Conservation (phyloP, 257 asterid genomes). For the Solanum peruvianum region DNA sequence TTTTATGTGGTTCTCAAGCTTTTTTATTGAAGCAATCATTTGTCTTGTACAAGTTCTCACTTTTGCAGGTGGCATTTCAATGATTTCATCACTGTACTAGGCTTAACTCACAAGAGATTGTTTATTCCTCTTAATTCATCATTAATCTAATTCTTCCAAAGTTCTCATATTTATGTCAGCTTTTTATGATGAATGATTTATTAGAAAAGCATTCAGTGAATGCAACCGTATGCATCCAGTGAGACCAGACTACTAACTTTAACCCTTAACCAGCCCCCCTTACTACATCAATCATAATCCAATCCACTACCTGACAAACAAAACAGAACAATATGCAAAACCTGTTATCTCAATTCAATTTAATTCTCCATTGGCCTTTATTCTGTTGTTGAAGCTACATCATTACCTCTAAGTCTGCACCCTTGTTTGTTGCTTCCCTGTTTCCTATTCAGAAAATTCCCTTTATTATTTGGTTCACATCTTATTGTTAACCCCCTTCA, state of each 20-base stretch:
- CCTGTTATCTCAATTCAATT: background rate
- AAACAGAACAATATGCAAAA: background rate
- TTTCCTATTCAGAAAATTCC: background rate
- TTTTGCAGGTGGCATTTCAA: background rate
- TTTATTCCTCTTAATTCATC: background rate
- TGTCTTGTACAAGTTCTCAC: background rate
- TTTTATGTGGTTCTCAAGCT: background rate
- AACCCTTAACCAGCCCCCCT: background rate
- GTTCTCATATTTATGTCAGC: background rate
- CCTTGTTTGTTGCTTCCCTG: background rate
- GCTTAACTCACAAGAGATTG: background rate
- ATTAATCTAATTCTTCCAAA: background rate
- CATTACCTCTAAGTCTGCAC: background rate
- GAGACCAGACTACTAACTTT: background rate
- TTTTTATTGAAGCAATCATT: background rate
- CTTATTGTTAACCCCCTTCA: background rate
- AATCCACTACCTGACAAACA: background rate
- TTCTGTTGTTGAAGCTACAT: background rate
- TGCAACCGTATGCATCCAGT: background rate
- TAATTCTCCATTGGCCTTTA: background rate
- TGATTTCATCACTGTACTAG: background rate
- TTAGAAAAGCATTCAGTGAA: background rate
- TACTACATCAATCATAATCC: background rate
- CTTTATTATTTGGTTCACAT: background rate
- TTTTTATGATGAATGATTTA: background rate